Base-by-base conservation (phyloP, 1,284 basidiomycete species). In the Mycena sp. region DNA sequence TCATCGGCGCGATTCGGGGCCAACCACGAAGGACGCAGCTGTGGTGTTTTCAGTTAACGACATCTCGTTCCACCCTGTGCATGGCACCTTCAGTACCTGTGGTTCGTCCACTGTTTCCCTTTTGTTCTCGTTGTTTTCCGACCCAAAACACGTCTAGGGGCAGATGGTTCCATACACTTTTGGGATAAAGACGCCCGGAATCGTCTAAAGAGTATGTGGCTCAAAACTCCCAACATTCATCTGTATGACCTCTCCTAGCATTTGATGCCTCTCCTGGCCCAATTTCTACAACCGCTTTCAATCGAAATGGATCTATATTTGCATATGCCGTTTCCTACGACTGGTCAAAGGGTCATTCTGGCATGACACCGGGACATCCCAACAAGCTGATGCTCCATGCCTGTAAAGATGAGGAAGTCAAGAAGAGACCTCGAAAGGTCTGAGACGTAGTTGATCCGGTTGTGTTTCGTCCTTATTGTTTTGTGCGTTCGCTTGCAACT, bases 31-130 rank as follows among this genome's bases (percentile, higher is more conserved):
- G 73, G 89, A 93, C 65, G 89, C 93, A 69, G 88, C 91, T 0
- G 81, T 95, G 50, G 92, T 99, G 16, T 99, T 87, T 73, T 87
- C 96, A 1, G 95, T 99, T 61, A 99, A 99, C 72, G 91, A 93
- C 67, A 82, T 85, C 61, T 82, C 85, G 1, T 98, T 98, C 85
- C 95, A 98, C 75, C 94, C 94, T 51, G 85, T 90, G 1, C 93
- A 97, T 69, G 96, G 95, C 50, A 99, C 96, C 2, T 98, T 98
- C 79, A 93, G 93, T 29, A 98, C 96, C 1, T 94, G 92, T 63
- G 96, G 95, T 83, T 75, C 71, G 89, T 74, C 74, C 73, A 17
- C 63, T 67, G 49, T 72, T 52, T 72, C 70, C 50, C 69, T 62
- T 68, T 71, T 68, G 57, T 58, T 35, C 11, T 26, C 35, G 59